Percentiles rank a stretch among this genome's conserved stretches.
These are phyloP conservation scores for Volvox reticuliferus DNA, from an alignment of 139 green algal genomes.

Conservation along the genomic window DNA sequence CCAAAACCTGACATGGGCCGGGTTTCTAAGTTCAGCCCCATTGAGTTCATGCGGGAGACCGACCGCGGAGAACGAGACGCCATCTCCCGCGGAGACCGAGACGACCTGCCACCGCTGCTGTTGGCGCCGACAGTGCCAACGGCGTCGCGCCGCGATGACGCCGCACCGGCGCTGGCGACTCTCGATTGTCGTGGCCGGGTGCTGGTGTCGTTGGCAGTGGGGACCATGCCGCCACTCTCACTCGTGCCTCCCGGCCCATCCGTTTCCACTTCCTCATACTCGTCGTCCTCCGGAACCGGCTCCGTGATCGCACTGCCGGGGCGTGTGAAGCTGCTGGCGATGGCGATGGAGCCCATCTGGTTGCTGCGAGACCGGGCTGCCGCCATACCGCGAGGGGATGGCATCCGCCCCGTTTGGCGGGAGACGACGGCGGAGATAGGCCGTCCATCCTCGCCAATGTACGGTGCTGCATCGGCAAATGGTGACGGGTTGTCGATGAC, in stretches of 20 bases:
- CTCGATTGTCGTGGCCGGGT: not conserved
- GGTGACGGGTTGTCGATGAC: too few species aligned
- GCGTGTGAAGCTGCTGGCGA: not conserved
- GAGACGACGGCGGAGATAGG: conserved; percentile 5
- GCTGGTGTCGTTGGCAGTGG: too few species aligned
- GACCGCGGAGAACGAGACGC: too few species aligned
- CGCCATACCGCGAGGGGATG: too few species aligned
- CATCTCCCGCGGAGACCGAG: not conserved
- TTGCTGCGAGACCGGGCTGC: too few species aligned
- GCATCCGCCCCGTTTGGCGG: not conserved
- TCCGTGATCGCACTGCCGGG: not conserved
- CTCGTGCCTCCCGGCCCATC: not conserved
- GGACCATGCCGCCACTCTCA: not conserved
- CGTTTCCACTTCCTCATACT: not conserved
- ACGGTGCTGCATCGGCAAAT: too few species aligned
- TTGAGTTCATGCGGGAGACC: not conserved
- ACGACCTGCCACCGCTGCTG: not conserved
- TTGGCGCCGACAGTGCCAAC: not conserved
- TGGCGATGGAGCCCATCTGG: not conserved
- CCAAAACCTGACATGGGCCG: conserved; percentile 1
- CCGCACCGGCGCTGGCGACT: not conserved
- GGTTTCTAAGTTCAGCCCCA: not conserved
- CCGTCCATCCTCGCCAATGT: not conserved
- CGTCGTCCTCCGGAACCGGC: not conserved
- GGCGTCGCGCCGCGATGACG: not conserved